Evolutionary conservation across 1,284 basidiomycete species (phyloP), one percentile per base, ranked within the genome.

Genomic region (Naganishia sp.): DNA sequence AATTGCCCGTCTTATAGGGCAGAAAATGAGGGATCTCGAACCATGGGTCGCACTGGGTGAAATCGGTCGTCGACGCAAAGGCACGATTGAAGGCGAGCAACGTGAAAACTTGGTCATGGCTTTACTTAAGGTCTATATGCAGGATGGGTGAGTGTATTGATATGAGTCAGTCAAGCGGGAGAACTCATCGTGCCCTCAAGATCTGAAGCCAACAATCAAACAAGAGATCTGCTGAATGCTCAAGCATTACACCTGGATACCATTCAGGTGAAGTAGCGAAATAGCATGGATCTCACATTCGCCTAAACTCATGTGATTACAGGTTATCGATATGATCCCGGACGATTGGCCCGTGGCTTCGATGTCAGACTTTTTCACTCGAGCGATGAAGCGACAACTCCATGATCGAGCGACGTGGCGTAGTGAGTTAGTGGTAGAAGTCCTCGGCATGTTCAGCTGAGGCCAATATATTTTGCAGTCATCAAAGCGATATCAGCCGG

Each of bases 121-220:
- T 45, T 77, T 94, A 36, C 75, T 94, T 66, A 86, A 89, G 74
- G 88, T 93, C 10, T 92, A 92, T 76, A 88, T 92, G 87, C 82
- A 81, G 54, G 85, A 87, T 60, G 86, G 85, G 87, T 88, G 72
- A 65, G 86, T 82, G 3, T 21, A 9, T 6, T 5, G 5, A 31
- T 31, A 44, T 18, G 67, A 28, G 50, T 45, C 44, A 39, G 15
- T 42, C 13, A 3, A 39, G 6, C 36, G 6, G 36, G 36, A 7
- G 36, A 39, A 39, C 36, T 39, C 4, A 39, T 13, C 36, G 13
- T 39, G 36, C 53, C 67, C 11, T 57, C 54, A 69, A 64, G 53
- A 69, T 87, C 85, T 66, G 82, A 83, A 65, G 74, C 78, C 0
- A 83, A 81, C 42, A 80, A 83, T 16, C 85, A 85, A 25, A 86